Percentiles rank a stretch among this genome's conserved stretches.
phyloP scores from a whole-genome alignment of 106 monocot species.

The Acorus calamus region DNA sequence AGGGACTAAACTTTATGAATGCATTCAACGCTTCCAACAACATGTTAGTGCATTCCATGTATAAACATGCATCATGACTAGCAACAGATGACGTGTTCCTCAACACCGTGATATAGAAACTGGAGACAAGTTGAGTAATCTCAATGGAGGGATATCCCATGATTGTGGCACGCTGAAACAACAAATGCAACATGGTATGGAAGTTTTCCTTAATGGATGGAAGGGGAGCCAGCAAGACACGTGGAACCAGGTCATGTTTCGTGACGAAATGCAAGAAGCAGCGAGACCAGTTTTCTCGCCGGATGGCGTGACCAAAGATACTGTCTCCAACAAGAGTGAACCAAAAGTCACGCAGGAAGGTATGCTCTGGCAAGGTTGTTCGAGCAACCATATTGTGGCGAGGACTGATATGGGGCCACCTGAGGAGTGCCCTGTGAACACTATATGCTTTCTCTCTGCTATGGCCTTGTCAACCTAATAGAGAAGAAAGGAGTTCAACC shows the following conservation, averaged over 20 bases:
- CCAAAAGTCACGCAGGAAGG: conserved; percentile 49
- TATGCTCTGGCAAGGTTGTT: conserved; percentile 10
- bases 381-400: conserved; percentile 40
- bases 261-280: conserved; percentile 38
- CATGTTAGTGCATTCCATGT: conserved; percentile 42
- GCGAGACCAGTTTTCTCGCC: conserved; percentile 34
- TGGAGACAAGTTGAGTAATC: conserved; percentile 8
- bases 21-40: conserved; percentile 25
- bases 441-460: conserved; percentile 24
- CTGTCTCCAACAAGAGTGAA: conserved; percentile 40
- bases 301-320: conserved; percentile 28
- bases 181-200: conserved; percentile 26
- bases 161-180: conserved; percentile 16
- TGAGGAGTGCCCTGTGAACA: conserved; percentile 52
- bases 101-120: conserved; percentile 24
- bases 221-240: conserved; percentile 27
- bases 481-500: not conserved
- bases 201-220: conserved; percentile 30
- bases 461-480: conserved; percentile 36
- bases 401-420: conserved; percentile 45
- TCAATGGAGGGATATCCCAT: conserved; percentile 1
- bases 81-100: conserved; percentile 29
- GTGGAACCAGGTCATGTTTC: conserved; percentile 30
- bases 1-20: conserved; percentile 38
- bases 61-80: conserved; percentile 29